Evolutionary conservation across 495 filamentous ascomycete genomes (phyloP), one percentile per base, ranked within the genome.

Genomic region (Evansstolkia leycettana): DNA sequence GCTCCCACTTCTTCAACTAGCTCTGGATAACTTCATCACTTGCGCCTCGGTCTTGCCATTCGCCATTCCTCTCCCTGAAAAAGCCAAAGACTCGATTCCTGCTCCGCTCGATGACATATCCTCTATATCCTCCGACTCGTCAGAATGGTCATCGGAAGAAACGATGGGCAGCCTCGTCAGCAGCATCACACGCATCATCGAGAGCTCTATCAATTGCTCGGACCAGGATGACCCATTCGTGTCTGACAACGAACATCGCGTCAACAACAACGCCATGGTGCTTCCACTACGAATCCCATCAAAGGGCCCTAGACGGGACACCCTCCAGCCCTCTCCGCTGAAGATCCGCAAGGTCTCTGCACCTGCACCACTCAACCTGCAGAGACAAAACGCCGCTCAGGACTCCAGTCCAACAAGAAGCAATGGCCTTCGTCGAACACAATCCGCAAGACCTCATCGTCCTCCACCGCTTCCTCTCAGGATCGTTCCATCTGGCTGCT

Each of bases 1-100:
- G 38, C 8, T 69, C 8, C 37, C 47, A 0, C 38, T 57, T 7
- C 48, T 72, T 5, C 38, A 50, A 5, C 31, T 37, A 19, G 62
- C 66, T 0, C 38, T 58, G 33, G 48, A 57, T 16, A 45, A 30
- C 13, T 61, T 59, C 29, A 27, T 47, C 10, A 35, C 47, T 15
- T 57, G 54, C 20, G 38, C 25, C 7, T 39, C 39, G 1, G 38
- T 43, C 32, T 28, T 63, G 9, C 54, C 20, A 23, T 23, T 9
- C 4, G 20, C 9, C 5, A 5, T 23, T 23, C 9, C 20, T 23
- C 5, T 9, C 5, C 20, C 20, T 23, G 20, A 23, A 9, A 23
- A 23, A 23, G 5, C 5, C 9, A 9, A 23, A 23, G 20, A 23
- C 9, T 23, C 9, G 20, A 23, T 9, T 23, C 20, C 20, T 23